Evolutionary conservation across 768 basidiomycete genomes (phyloP), one percentile per base, ranked within the genome.

Genomic region (Chlorophyllum brunneum): DNA sequence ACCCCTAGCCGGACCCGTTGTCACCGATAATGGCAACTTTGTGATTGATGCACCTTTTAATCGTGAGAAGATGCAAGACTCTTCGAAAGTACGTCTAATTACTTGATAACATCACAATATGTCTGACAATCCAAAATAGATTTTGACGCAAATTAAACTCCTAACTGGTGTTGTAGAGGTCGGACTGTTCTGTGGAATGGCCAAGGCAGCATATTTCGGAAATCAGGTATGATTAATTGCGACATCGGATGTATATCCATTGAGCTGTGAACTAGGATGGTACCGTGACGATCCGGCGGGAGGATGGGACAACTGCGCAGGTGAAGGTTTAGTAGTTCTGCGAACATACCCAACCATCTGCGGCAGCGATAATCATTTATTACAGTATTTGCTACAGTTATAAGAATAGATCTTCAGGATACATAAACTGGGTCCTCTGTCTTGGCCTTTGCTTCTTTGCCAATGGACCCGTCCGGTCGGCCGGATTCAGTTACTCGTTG

Each of bases 91-190:
- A 31, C 54, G 69, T 62, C 20, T 36, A 31, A 13, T 40, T 43
- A 24, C 7, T 42, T 33, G 23, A 10, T 5, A 4, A 27, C 37
- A 27, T 54, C 16, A 42, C 10, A 40, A 36, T 4, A 2, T 24
- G 16, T 8, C 33, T 51, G 46, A 38, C 11, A 27, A 11, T 26
- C 40, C 9, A 22, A 24, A 47, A 6, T 63, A 95, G 90, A 75
- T 98, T 15, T 71, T 95, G 71, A 67, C 74, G 13, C 75, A 78
- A 55, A 87, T 98, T 63, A 98, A 98, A 75, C 81, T 95, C 79
- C 77, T 98, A 54, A 98, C 95, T 2, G 97, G 97, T 40, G 92
- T 98, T 20, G 92, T 98, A n/a, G 97, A 99, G 67, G 97, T 98
- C 29, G 97, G 97, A 0, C 68, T 99, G n/a, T 98, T 99, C 73